Evolutionary conservation across 106 monocot genomes (phyloP).

Genomic region (Ottelia alismoides): DNA sequence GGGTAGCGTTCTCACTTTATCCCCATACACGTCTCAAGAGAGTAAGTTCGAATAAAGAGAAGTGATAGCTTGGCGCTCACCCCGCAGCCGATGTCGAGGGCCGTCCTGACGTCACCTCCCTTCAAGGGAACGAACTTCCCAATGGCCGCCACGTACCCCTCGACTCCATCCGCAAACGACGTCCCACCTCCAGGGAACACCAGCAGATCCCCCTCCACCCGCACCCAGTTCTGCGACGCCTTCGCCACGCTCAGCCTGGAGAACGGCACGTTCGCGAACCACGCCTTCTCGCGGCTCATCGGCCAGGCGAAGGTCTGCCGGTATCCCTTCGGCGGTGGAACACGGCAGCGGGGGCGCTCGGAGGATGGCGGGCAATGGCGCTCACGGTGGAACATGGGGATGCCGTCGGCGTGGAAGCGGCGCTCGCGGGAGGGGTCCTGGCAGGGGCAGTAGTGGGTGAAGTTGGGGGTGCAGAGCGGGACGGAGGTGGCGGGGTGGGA

Average conservation of each 20-base stretch:
- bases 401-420: slow-evolving; percentile 18
- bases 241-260: slow-evolving; percentile 37
- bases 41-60: too few relatives aligned
- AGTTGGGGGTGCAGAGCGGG: slow-evolving; percentile 41
- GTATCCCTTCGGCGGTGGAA: slow-evolving; percentile 47
- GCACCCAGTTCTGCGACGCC: slow-evolving; percentile 60
- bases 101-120: slow-evolving; percentile 42
- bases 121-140: slow-evolving; percentile 34
- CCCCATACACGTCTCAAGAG: too few relatives aligned
- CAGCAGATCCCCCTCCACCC: slow-evolving; percentile 41
- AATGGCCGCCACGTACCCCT: slow-evolving; percentile 38
- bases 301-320: slow-evolving; percentile 38
- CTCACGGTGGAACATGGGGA: slow-evolving; percentile 27
- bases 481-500: slow-evolving; percentile 9
- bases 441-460: slow-evolving; percentile 72
- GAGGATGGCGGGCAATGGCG: slow-evolving; percentile 50
- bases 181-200: slow-evolving; percentile 82
- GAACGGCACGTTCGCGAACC: slow-evolving; percentile 65
- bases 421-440: slow-evolving; percentile 51
- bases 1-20: too few relatives aligned
- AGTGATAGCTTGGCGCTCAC: too few relatives aligned
- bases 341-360: slow-evolving; percentile 28
- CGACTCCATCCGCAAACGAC: slow-evolving; percentile 44
- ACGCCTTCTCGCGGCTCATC: slow-evolving; percentile 33
- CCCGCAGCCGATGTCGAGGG: slow-evolving; percentile 65